These are phyloP conservation scores for Entophlyctis helioformis DNA, from an alignment of 192 early-diverging fungal species.

Conservation along the genomic window DNA sequence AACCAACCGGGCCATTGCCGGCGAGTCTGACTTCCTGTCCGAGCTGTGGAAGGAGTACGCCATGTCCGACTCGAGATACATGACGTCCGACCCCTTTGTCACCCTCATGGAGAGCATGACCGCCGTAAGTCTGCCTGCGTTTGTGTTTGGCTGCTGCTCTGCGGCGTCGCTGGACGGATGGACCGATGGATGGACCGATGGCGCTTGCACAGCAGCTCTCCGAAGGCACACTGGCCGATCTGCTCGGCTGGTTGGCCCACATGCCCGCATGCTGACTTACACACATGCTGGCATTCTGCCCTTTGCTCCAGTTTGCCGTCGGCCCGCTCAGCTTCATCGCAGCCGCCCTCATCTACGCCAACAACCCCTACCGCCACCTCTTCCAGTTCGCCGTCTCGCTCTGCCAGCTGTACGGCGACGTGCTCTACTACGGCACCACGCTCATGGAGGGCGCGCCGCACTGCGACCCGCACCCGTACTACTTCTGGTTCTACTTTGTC, in stretches of 20 bases:
- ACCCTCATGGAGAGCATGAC: conserved; percentile 81
- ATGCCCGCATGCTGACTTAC: neutral
- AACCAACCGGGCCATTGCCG: conserved; percentile 55
- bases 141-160: neutral
- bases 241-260: no score
- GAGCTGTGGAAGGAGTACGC: conserved; percentile 91
- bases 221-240: no score
- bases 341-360: conserved; percentile 17
- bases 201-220: neutral
- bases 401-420: conserved; percentile 69
- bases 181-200: no score
- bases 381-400: conserved; percentile 39
- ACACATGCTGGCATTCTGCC: neutral
- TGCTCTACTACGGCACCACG: conserved; percentile 69
- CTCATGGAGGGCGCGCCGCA: conserved; percentile 37
- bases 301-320: conserved; percentile 24
- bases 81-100: conserved; percentile 71
- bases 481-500: conserved; percentile 88
- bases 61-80: conserved; percentile 75
- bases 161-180: neutral
- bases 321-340: conserved; percentile 22
- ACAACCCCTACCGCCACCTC: conserved; percentile 27
- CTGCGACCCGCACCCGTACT: conserved; percentile 61
- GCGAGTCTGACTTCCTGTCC: conserved; percentile 48
- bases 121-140: conserved; percentile 33